Percentiles rank a stretch among this genome's conserved stretches.
Conservation (phyloP, 2,329 filamentous ascomycete genomes). For the Knufia fluminis region DNA sequence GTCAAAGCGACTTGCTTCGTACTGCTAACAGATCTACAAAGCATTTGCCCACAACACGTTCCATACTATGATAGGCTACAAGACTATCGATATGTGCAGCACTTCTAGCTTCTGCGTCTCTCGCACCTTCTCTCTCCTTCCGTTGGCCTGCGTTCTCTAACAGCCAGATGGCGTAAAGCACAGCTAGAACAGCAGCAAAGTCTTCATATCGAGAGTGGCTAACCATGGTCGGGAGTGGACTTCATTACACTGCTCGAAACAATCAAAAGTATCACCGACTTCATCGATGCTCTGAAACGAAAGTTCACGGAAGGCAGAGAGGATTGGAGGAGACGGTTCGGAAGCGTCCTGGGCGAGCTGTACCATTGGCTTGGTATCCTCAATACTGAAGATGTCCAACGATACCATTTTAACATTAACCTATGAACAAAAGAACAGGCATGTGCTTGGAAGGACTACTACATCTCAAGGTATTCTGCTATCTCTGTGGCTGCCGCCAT, state of each 20-base stretch:
- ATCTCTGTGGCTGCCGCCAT: neutral
- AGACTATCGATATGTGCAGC: no score
- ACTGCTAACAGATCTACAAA: no score
- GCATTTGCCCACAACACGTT: no score
- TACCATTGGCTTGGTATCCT: conserved; percentile 1
- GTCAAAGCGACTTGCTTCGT: no score
- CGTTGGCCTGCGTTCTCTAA: no score
- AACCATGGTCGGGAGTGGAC: neutral
- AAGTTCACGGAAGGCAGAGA: conserved; percentile 1
- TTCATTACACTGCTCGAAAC: neutral
- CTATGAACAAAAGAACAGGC: conserved; percentile 1
- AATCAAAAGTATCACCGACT: neutral
- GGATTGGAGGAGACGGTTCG: neutral
- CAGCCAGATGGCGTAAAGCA: no score
- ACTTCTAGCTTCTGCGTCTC: no score
- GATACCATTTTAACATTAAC: neutral
- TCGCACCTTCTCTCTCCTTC: no score
- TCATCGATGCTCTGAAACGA: neutral
- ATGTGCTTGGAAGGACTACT: neutral
- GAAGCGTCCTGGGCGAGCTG: neutral
- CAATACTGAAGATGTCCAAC: conserved; percentile 2
- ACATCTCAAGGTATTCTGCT: conserved; percentile 1
- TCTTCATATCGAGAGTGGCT: no score
- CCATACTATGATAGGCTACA: no score
- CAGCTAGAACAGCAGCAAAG: no score